phyloP scores from a whole-genome alignment of 768 basidiomycete genomes.

The Tricholoma matsutake region DNA sequence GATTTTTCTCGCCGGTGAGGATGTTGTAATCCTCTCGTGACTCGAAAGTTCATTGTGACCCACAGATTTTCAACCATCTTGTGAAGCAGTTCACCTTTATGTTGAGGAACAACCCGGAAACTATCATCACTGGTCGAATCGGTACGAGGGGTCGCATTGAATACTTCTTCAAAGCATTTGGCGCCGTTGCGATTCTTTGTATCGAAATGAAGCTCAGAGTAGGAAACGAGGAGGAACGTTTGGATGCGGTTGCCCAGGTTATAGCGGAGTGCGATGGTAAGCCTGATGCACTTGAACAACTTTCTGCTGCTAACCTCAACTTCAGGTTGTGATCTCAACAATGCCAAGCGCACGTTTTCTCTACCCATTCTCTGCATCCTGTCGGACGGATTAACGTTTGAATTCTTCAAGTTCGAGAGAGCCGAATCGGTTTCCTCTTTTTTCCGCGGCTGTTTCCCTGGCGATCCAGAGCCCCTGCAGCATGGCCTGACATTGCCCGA shows the following conservation, averaged over 20 bases:
- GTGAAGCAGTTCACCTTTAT: constrained; percentile 14
- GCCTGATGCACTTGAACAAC: constrained; percentile 3
- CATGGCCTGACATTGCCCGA: background rate
- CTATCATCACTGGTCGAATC: constrained; percentile 9
- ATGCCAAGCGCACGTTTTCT: background rate
- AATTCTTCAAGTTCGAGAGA: background rate
- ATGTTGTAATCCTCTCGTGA: constrained; percentile 5
- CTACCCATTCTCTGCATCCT: background rate
- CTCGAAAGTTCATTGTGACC: constrained; percentile 11
- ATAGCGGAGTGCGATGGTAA: constrained; percentile 17
- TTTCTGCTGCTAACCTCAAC: background rate
- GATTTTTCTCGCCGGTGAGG: constrained; percentile 17
- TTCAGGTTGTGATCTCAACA: background rate
- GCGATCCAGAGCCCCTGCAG: background rate
- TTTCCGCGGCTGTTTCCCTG: background rate
- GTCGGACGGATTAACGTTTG: background rate
- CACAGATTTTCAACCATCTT: constrained; percentile 19
- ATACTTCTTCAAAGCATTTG: too few species aligned
- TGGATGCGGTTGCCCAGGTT: too few species aligned
- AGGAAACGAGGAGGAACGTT: constrained; percentile 14
- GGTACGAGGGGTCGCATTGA: constrained; percentile 11
- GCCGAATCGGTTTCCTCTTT: background rate
- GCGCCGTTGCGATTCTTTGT: constrained; percentile 15
- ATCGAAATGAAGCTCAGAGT: constrained; percentile 19
- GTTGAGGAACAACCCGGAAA: constrained; percentile 20